Conservation (phyloP, 1,139 yeast species). For the Lodderomyces elongisporus region DNA sequence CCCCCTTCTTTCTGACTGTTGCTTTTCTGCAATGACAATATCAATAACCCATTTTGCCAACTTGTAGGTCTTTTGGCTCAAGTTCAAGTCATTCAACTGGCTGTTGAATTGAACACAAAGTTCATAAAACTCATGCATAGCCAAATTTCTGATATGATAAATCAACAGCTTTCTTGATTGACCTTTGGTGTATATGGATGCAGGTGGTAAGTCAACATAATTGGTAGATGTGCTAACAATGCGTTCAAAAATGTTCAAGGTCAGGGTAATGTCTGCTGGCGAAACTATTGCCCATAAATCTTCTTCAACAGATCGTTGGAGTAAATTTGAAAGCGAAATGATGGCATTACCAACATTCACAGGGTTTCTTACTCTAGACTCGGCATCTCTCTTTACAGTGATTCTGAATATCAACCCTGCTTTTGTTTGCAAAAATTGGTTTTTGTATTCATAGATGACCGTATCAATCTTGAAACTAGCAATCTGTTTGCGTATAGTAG, state of each 20-base stretch:
- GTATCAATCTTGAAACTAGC: constrained; percentile 1
- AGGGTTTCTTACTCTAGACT: constrained; percentile 54
- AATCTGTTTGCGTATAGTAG: neutral
- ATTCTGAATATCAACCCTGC: constrained; percentile 46
- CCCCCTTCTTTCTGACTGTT: constrained; percentile 10
- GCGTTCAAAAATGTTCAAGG: constrained; percentile 53
- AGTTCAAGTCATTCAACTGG: constrained; percentile 56
- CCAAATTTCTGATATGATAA: constrained; percentile 54
- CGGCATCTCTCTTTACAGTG: constrained; percentile 51
- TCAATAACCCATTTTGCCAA: constrained; percentile 71
- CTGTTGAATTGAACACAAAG: constrained; percentile 60
- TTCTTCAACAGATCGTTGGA: constrained; percentile 59
- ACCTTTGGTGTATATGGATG: constrained; percentile 34
- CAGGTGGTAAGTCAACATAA: constrained; percentile 38
- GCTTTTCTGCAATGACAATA: constrained; percentile 53
- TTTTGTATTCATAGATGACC: constrained; percentile 1
- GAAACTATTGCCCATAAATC: constrained; percentile 53
- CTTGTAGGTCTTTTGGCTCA: constrained; percentile 58
- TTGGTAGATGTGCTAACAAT: constrained; percentile 45
- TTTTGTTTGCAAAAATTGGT: constrained; percentile 23
- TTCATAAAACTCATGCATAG: constrained; percentile 59
- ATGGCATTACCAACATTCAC: constrained; percentile 59
- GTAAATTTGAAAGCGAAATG: constrained; percentile 53
- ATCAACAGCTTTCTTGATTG: constrained; percentile 37
- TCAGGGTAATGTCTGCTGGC: constrained; percentile 50